A percentile compares a stretch with the other conserved stretches of the same genome.
Evolutionary conservation across 768 basidiomycete species (phyloP).

Genomic region (Mrakia hoshinonis): DNA sequence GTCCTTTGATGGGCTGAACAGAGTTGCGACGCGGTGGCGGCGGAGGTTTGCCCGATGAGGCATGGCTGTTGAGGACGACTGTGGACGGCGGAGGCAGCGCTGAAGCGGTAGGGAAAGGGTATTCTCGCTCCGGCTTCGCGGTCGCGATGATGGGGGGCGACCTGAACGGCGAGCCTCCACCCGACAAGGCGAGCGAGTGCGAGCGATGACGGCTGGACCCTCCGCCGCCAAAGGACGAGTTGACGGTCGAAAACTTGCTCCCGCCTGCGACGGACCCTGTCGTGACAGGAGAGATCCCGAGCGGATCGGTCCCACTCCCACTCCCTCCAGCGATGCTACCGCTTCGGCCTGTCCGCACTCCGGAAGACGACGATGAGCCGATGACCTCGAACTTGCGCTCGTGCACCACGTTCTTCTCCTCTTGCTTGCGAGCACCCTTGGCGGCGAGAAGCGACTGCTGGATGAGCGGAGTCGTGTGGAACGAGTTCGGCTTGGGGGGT

Average conservation of each 20-base stretch:
- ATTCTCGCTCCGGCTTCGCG: not conserved
- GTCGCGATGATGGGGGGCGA: not conserved
- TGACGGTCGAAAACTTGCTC: constrained; percentile 7
- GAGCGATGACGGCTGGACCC: not conserved
- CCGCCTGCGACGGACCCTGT: not conserved
- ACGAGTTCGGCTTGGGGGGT: constrained; percentile 20
- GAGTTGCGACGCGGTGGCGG: constrained; percentile 8
- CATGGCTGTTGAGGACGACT: not conserved
- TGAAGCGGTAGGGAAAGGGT: not conserved
- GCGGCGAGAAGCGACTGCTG: constrained; percentile 10
- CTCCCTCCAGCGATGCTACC: constrained; percentile 6
- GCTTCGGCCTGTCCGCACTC: not conserved
- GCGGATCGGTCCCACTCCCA: not conserved
- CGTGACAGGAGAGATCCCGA: not conserved
- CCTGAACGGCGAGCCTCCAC: not conserved
- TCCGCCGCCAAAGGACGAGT: constrained; percentile 2
- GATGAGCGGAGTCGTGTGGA: constrained; percentile 3
- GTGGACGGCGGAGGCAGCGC: not conserved
- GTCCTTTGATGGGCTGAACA: not conserved
- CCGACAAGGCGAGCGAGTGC: not conserved
- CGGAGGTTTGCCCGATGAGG: not conserved
- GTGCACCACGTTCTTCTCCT: not conserved
- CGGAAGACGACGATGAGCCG: not conserved
- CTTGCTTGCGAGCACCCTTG: not conserved
- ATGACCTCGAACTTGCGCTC: constrained; percentile 13